Base-by-base conservation (phyloP, 345 rosid genomes). In the Arabis alpina region DNA sequence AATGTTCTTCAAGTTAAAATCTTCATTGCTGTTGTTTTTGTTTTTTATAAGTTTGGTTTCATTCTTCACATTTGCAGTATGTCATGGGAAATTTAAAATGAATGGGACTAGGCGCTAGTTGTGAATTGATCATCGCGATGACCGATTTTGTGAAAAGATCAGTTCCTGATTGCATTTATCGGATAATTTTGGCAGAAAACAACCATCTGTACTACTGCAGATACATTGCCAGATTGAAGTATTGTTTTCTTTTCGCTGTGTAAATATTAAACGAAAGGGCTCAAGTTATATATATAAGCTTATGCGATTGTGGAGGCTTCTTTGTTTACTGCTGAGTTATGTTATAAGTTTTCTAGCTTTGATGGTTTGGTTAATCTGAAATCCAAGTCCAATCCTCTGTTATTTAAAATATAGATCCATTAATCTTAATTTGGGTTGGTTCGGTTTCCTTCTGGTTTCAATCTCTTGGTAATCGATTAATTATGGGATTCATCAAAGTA, bases 31-130 rank as follows among this genome's bases (percentile, higher is more conserved):
- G 10, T n/a, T 32, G 15, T 16, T 8, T 4, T 40, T 19, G 13
- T 36, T 9, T 24, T 50, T 8, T 24, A 14, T 8, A 28, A 24
- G 48, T 44, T 40, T 49, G 40, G 30, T 54, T 69, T 49, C 3
- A 23, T 13, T 36, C 14, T 40, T 15, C 62, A 43, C 15, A 53
- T 32, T 66, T 60, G 50, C 63, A 74, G 78, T 63, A 34, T 74
- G 78, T 53, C 73, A 74, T 44, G 78, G 16, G 27, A 74, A 53
- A 37, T 74, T 42, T 74, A 44, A 57, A 36, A 15, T 53, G 43
- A 47, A 61, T 6, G 61, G 57, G 43, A 67, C 55, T 25, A 74
- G 68, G 11, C 73, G 63, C 8, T 72, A 74, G 68, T 42, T 58
- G 23, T 19, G 61, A 40, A 30, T 36, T 65, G 50, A 54, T 54